phyloP scores from a whole-genome alignment of 768 basidiomycete species.

The Wakefieldia striispora region DNA sequence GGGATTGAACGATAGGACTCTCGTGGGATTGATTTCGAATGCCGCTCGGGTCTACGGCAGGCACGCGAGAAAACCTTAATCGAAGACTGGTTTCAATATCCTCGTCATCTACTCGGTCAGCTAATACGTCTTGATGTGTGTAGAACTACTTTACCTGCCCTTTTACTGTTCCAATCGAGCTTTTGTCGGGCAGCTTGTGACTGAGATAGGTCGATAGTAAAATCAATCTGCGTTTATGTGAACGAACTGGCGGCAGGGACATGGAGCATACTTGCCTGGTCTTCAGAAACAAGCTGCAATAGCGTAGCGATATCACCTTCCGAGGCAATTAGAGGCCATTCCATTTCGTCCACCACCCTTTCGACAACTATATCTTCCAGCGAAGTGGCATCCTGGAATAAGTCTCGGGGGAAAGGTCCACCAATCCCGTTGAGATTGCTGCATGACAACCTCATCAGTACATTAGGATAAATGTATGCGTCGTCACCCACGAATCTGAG shows the following conservation, averaged over 20 bases:
- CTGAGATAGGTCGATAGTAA: slow-evolving; percentile 65
- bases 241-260: neutral
- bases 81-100: slow-evolving; percentile 71
- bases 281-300: slow-evolving; percentile 78
- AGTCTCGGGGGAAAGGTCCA: slow-evolving; percentile 59
- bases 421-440: slow-evolving; percentile 70
- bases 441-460: slow-evolving; percentile 3
- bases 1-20: slow-evolving; percentile 10
- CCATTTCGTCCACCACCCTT: slow-evolving; percentile 54
- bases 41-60: slow-evolving; percentile 15
- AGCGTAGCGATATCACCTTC: slow-evolving; percentile 82
- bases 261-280: slow-evolving; percentile 48
- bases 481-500: slow-evolving; percentile 55
- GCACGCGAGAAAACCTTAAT: slow-evolving; percentile 37
- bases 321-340: slow-evolving; percentile 77
- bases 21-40: slow-evolving; percentile 9
- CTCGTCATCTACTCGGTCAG: slow-evolving; percentile 62
- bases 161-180: slow-evolving; percentile 87
- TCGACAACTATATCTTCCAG: slow-evolving; percentile 56
- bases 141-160: slow-evolving; percentile 56
- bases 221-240: slow-evolving; percentile 54
- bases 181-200: slow-evolving; percentile 52
- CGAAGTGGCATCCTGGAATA: slow-evolving; percentile 68
- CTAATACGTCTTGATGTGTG: slow-evolving; percentile 1
- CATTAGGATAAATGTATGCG: neutral